phyloP scores from a whole-genome alignment of 2,329 filamentous ascomycete species.

The Huntiella decipiens region DNA sequence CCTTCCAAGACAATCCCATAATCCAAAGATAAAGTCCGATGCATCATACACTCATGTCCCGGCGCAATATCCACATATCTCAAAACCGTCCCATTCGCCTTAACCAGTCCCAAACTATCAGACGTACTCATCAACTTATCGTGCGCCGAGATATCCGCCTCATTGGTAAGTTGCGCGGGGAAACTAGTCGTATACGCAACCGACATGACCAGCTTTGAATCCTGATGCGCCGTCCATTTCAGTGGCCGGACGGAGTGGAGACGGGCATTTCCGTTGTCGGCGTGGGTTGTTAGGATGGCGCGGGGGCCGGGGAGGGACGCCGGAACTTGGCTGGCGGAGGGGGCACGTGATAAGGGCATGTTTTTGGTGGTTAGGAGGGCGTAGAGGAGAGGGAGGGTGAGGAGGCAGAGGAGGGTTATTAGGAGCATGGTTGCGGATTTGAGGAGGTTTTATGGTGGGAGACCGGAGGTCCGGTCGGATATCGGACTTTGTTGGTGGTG shows the following conservation, averaged over 20 bases:
- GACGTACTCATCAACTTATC: constrained; percentile 15
- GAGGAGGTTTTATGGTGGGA: no score
- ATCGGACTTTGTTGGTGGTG: no score
- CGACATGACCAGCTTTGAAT: constrained; percentile 20
- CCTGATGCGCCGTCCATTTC: constrained; percentile 16
- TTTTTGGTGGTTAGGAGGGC: neutral
- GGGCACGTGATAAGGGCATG: constrained; percentile 2
- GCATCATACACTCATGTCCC: constrained; percentile 23
- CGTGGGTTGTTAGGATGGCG: constrained; percentile 11
- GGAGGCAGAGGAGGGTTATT: constrained; percentile 1
- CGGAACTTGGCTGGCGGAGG: constrained; percentile 8
- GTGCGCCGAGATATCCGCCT: constrained; percentile 23
- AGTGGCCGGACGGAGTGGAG: constrained; percentile 12
- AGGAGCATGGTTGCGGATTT: constrained; percentile 4
- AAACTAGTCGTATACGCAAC: constrained; percentile 25
- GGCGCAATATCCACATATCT: constrained; percentile 30
- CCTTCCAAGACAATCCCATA: constrained; percentile 37
- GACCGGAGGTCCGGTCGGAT: no score
- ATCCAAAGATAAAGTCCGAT: constrained; percentile 34
- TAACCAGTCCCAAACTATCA: constrained; percentile 16
- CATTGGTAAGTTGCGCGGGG: constrained; percentile 21
- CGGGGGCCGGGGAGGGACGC: constrained; percentile 8
- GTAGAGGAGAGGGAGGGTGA: constrained; percentile 6
- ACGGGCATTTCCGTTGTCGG: constrained; percentile 10
- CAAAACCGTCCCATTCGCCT: constrained; percentile 23